phyloP scores from a whole-genome alignment of 495 filamentous ascomycete species.

The Oidiodendron maius region DNA sequence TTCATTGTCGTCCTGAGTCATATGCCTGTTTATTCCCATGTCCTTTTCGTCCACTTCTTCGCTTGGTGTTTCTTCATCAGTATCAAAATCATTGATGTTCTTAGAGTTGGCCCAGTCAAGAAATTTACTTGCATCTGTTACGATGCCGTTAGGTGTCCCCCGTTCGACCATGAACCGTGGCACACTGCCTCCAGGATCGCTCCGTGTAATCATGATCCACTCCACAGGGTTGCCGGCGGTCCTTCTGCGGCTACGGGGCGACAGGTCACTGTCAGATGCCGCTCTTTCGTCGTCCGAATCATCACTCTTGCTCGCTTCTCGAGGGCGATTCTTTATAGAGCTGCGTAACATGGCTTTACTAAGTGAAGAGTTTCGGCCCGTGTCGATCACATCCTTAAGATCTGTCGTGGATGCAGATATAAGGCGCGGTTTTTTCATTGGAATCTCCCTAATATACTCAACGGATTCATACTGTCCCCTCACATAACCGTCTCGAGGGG shows the following conservation, averaged over 20 bases:
- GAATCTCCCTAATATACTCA: slow-evolving; percentile 84
- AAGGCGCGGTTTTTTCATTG: slow-evolving; percentile 31
- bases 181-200: slow-evolving; percentile 87
- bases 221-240: slow-evolving; percentile 63
- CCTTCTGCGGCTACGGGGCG: slow-evolving; percentile 27
- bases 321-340: slow-evolving; percentile 14
- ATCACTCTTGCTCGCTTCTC: slow-evolving; percentile 11
- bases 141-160: slow-evolving; percentile 79
- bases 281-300: slow-evolving; percentile 1
- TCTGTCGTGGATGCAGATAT: slow-evolving; percentile 20
- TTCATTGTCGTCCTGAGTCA: slow-evolving; percentile 8
- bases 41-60: slow-evolving; percentile 20
- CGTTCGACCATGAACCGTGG: slow-evolving; percentile 93
- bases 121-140: slow-evolving; percentile 77
- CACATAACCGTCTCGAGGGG: slow-evolving; percentile 62
- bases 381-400: slow-evolving; percentile 8
- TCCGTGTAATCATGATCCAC: slow-evolving; percentile 93
- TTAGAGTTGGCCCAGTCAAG: slow-evolving; percentile 72
- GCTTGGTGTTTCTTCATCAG: slow-evolving; percentile 26
- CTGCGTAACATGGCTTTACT: slow-evolving; percentile 19
- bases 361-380: slow-evolving; percentile 11
- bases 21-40: background rate
- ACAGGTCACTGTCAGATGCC: background rate
- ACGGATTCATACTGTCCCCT: slow-evolving; percentile 87
- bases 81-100: slow-evolving; percentile 36